phyloP scores from a whole-genome alignment of 257 asterid species.

The Nicotiana noctiflora region DNA sequence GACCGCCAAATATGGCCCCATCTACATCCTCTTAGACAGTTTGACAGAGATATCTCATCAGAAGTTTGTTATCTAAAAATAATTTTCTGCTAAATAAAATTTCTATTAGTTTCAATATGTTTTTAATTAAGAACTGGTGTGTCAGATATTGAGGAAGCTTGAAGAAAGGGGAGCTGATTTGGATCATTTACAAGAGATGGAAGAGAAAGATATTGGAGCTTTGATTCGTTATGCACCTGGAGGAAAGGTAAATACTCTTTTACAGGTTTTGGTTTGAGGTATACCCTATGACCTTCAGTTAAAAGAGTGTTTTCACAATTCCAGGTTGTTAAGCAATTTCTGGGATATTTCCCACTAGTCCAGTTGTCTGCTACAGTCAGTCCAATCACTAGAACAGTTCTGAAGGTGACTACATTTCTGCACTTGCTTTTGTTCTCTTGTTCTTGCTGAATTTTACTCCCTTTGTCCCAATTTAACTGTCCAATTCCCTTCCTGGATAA shows the following conservation, averaged over 20 bases:
- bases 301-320: conserved; percentile 16
- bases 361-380: conserved; percentile 85
- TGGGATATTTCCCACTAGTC: conserved; percentile 84
- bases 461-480: background rate
- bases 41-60: conserved; percentile 70
- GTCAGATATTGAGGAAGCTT: conserved; percentile 88
- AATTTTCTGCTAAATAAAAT: background rate
- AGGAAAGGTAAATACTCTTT: conserved; percentile 60
- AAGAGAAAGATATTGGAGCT: conserved; percentile 90
- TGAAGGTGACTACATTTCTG: conserved; percentile 58
- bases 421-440: conserved; percentile 9
- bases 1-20: conserved; percentile 98
- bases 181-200: conserved; percentile 80
- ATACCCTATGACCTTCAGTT: background rate
- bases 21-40: conserved; percentile 95
- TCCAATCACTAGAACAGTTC: conserved; percentile 97
- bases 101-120: background rate
- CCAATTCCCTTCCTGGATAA: background rate
- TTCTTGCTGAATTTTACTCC: conserved; percentile 7
- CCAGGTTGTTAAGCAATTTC: conserved; percentile 78
- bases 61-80: conserved; percentile 41
- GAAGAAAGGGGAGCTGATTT: conserved; percentile 78
- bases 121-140: background rate
- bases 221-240: conserved; percentile 92
- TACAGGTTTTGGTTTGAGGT: conserved; percentile 16